Base-by-base conservation (phyloP, 2,329 filamentous ascomycete genomes). In the Hypoxylon sp. region DNA sequence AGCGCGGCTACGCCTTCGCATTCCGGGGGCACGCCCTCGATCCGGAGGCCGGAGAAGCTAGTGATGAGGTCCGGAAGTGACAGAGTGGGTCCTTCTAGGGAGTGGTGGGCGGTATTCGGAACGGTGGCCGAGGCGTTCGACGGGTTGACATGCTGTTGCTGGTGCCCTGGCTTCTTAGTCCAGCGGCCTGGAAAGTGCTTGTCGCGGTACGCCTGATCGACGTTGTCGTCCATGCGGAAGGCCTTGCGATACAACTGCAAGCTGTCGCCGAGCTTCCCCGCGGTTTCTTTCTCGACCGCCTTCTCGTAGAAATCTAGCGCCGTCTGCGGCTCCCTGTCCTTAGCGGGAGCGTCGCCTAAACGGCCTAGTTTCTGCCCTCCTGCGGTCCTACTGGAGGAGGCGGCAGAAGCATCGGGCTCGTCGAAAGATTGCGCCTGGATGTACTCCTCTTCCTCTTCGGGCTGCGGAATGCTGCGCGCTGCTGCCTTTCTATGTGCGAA, bases 301-400 rank as follows among this genome's bases (percentile, higher is more conserved):
- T 87, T 88, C 76, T 98, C 95, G 72, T 95, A 98, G 76, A 97
- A 92, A 71, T 98, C 95, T 15, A 99, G 79, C 0, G 95, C 95
- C 10, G 94, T 73, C 41, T 68, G 64, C 13, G 70, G 72, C 49
- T 76, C 72, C 22, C 61, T 75, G 15, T 70, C 69, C 32, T 68
- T 59, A 19, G 63, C 34, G 22, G 51, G 46, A 26, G 49, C 44
- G 13, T 61, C 55, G 24, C 65, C 46, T 55, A 56, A 58, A 15
- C 56, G 55, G 47, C 66, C 58, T 43, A 68, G 49, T 15, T 56
- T 65, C 10, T 69, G 70, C 6, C 67, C 71, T 10, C 53, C 62
- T 46, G 52, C 51, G 24, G 52, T 19, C 44, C 62, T 62, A 20
- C 57, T 57, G n/a, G 64, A 26, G 41, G 30, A 32, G 30, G 30